phyloP scores from a whole-genome alignment of 2,329 filamentous ascomycete genomes.

The Mycosphaerella sp. region DNA sequence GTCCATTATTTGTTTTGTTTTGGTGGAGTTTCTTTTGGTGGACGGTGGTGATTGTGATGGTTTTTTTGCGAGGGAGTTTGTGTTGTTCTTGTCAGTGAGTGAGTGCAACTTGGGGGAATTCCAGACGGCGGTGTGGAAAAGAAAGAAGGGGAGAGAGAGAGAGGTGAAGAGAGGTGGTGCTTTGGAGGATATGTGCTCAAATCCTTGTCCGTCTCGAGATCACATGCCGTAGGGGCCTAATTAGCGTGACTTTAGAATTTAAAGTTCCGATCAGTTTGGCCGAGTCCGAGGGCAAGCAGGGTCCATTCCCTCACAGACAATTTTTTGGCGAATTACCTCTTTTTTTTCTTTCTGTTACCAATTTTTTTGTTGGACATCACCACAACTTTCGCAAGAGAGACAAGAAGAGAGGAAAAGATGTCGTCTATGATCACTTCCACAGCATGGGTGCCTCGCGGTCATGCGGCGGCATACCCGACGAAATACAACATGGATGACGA shows the following conservation, averaged over 20 bases:
- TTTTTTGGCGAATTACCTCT: not conserved
- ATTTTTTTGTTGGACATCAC: not conserved
- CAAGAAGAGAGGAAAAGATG: conserved; percentile 15
- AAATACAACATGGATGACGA: conserved; percentile 48
- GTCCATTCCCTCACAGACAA: no score
- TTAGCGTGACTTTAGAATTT: not conserved
- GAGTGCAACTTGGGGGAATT: no score
- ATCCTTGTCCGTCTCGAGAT: not conserved
- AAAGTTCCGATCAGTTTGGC: no score
- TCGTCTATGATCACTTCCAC: conserved; percentile 53
- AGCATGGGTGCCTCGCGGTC: conserved; percentile 48
- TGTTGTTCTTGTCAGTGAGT: not conserved
- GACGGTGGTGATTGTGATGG: no score
- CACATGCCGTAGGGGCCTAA: not conserved
- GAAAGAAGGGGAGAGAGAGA: no score
- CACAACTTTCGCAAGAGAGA: not conserved
- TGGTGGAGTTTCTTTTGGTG: no score
- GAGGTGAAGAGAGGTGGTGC: no score
- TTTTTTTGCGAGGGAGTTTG: not conserved
- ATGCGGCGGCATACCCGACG: conserved; percentile 45
- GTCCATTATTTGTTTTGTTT: conserved; percentile 16
- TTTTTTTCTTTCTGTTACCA: not conserved
- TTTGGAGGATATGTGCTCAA: conserved; percentile 2
- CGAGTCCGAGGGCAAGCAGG: no score
- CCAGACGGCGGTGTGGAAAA: no score